Evolutionary conservation across 2,329 filamentous ascomycete genomes (phyloP).

Genomic region (Didymellaceae sp.): DNA sequence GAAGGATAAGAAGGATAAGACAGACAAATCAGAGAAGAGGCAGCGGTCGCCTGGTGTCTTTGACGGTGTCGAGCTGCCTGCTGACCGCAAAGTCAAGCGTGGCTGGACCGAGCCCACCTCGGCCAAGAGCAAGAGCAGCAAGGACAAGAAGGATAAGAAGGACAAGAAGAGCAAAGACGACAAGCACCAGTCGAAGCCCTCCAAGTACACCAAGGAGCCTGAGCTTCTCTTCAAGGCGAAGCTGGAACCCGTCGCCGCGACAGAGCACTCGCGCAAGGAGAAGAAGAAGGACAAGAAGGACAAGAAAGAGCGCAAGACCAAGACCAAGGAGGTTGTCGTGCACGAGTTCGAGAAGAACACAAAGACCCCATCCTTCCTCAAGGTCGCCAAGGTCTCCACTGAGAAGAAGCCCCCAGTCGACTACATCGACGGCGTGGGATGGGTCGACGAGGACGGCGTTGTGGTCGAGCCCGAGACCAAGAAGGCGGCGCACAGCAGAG

Average conservation of each 20-base stretch:
- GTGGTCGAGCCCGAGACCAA: conserved; percentile 68
- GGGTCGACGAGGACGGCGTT: conserved; percentile 80
- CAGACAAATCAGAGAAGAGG: conserved; percentile 34
- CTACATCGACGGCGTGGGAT: conserved; percentile 85
- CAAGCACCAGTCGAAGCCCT: conserved; percentile 66
- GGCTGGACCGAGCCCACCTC: conserved; percentile 79
- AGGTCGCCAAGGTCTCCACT: conserved; percentile 57
- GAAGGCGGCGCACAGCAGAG: conserved; percentile 43
- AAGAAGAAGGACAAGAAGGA: conserved; percentile 60
- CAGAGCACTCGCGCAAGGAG: conserved; percentile 46
- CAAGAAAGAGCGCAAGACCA: conserved; percentile 64
- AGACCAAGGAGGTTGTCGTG: conserved; percentile 66
- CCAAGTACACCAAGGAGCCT: conserved; percentile 79
- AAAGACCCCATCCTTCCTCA: conserved; percentile 83
- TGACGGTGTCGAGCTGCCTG: conserved; percentile 74
- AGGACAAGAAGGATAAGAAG: conserved; percentile 60
- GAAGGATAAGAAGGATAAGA: conserved; percentile 44
- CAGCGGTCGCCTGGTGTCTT: conserved; percentile 60
- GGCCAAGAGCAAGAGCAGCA: conserved; percentile 53
- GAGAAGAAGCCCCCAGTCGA: conserved; percentile 60
- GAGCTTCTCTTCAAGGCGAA: conserved; percentile 87
- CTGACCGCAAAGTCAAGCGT: conserved; percentile 80
- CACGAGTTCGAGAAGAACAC: conserved; percentile 90
- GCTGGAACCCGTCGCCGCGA: conserved; percentile 60
- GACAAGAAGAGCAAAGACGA: conserved; percentile 64